Conservation (phyloP, 306 rosid species). For the Neltuma alba region DNA sequence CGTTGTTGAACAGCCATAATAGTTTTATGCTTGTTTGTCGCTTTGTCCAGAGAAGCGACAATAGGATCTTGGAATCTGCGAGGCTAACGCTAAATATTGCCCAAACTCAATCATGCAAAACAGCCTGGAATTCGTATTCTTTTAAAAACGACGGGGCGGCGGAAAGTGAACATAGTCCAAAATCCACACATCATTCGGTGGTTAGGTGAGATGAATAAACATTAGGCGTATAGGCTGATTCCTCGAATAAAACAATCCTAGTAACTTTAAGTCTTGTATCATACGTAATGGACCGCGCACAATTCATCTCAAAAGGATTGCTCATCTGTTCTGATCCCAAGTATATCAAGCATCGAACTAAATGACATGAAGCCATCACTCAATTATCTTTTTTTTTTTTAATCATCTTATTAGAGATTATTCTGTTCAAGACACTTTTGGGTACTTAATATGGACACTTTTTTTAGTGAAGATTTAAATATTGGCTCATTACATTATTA, state of each 20-base stretch:
- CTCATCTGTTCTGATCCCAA: background rate
- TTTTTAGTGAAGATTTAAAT: no score
- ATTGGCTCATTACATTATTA: no score
- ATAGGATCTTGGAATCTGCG: background rate
- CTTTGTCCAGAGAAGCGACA: background rate
- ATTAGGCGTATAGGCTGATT: background rate
- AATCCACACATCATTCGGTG: background rate
- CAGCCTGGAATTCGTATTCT: constrained; percentile 24
- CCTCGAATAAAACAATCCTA: background rate
- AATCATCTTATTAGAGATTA: no score
- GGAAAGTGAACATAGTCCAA: background rate
- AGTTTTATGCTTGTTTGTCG: background rate
- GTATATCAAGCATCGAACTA: background rate
- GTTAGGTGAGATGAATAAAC: background rate
- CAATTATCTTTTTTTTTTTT: no score
- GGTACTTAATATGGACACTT: no score
- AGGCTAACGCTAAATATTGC: background rate
- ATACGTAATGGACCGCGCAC: background rate
- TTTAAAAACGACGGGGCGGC: background rate
- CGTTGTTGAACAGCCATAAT: background rate
- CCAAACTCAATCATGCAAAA: background rate
- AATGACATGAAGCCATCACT: background rate
- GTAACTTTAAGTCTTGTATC: background rate
- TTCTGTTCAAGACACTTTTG: no score
- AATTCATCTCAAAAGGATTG: background rate